A percentile compares a stretch with the other conserved stretches of the same genome.
These are phyloP conservation scores for Chaetomiaceae sp. DNA, from an alignment of 2,329 filamentous ascomycete genomes.

Conservation along the genomic window DNA sequence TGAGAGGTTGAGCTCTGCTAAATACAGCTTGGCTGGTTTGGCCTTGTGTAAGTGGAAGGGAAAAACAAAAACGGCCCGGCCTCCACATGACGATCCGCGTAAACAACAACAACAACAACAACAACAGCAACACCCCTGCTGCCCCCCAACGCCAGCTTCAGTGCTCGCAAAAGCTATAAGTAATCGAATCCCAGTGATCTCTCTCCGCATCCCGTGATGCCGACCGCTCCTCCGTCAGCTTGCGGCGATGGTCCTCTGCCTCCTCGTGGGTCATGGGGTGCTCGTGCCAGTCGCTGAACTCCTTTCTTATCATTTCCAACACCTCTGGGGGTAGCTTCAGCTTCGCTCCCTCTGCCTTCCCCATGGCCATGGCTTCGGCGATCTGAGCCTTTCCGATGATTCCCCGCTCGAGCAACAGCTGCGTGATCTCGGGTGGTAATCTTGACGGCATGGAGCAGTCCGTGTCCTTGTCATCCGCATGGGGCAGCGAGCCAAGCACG, in stretches of 20 bases:
- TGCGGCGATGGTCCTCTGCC: slow-evolving; percentile 33
- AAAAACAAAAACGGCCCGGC: too few species aligned
- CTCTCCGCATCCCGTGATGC: slow-evolving; percentile 12
- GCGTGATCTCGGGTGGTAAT: slow-evolving; percentile 16
- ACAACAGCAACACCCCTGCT: too few species aligned
- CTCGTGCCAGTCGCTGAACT: slow-evolving; percentile 5
- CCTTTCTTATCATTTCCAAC: slow-evolving; percentile 22
- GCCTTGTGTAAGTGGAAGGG: too few species aligned
- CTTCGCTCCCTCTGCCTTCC: neutral
- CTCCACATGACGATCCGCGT: too few species aligned
- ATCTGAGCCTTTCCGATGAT: slow-evolving; percentile 29
- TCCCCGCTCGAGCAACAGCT: slow-evolving; percentile 16
- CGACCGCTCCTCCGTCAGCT: slow-evolving; percentile 37
- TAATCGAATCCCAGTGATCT: neutral
- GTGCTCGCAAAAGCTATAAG: slow-evolving; percentile 17
- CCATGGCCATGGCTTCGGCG: neutral
- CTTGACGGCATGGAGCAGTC: neutral
- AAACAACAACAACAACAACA: too few species aligned
- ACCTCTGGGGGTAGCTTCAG: slow-evolving; percentile 29
- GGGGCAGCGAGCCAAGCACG: slow-evolving; percentile 13
- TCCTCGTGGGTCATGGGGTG: slow-evolving; percentile 30
- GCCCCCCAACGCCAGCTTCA: neutral
- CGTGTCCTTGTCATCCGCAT: too few species aligned
- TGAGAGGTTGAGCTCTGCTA: too few species aligned
- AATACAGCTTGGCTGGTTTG: too few species aligned